These are phyloP conservation scores for Aspergillus fructus DNA, from an alignment of 2,329 filamentous ascomycete genomes.

Conservation along the genomic window DNA sequence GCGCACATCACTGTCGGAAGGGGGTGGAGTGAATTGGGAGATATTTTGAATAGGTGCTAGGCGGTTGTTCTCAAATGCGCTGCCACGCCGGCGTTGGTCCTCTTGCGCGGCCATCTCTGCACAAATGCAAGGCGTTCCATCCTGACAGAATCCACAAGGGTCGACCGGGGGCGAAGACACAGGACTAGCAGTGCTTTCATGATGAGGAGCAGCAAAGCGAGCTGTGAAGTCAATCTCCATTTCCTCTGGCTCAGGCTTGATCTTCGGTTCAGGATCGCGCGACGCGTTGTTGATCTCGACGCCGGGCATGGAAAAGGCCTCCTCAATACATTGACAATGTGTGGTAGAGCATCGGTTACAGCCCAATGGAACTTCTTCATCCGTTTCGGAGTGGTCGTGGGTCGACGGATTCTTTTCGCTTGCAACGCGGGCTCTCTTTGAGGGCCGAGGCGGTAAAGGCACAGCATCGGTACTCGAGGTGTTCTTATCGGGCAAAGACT, in stretches of 20 bases:
- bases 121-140: conserved; percentile 79
- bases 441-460: conserved; percentile 25
- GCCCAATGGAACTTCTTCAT: conserved; percentile 49
- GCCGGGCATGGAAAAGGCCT: conserved; percentile 50
- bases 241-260: conserved; percentile 47
- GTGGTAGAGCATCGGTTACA: conserved; percentile 66
- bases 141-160: conserved; percentile 77
- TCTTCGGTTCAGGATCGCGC: conserved; percentile 51
- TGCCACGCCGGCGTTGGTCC: conserved; percentile 44
- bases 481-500: conserved; percentile 27
- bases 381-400: conserved; percentile 21
- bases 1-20: conserved; percentile 58
- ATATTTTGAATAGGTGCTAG: conserved; percentile 48
- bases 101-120: conserved; percentile 61
- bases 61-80: conserved; percentile 40
- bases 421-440: conserved; percentile 2
- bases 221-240: conserved; percentile 74
- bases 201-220: conserved; percentile 55
- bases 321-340: conserved; percentile 62
- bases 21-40: conserved; percentile 52
- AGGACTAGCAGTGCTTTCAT: conserved; percentile 23
- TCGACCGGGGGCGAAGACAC: conserved; percentile 53
- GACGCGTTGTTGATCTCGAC: conserved; percentile 49
- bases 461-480: conserved; percentile 36
- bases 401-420: conserved; percentile 4